These are phyloP conservation scores for Alternaria sp. DNA, from an alignment of 2,329 filamentous ascomycete genomes.

Conservation along the genomic window DNA sequence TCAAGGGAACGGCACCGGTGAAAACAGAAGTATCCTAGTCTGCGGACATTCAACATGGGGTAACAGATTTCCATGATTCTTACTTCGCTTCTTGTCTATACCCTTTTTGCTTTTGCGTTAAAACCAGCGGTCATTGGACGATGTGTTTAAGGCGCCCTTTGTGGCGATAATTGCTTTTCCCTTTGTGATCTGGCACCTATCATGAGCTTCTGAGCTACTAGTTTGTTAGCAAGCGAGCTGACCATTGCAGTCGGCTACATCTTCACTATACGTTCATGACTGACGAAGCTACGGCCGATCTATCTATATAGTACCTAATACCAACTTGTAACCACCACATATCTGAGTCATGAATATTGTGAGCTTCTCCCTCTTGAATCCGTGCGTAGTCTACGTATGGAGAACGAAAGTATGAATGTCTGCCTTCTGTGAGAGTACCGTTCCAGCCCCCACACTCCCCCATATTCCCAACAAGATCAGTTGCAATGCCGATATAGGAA, in stretches of 20 bases:
- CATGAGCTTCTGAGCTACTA: not conserved
- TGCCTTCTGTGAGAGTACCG: not conserved
- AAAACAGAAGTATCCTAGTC: conserved; percentile 30
- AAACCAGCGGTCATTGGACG: conserved; percentile 21
- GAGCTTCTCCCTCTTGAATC: not conserved
- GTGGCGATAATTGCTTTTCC: not conserved
- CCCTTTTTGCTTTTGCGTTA: conserved; percentile 17
- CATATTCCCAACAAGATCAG: not conserved
- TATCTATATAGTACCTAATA: conserved; percentile 7
- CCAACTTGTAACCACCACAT: not conserved
- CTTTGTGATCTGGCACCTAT: not conserved
- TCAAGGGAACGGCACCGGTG: conserved; percentile 35
- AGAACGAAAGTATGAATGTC: not conserved
- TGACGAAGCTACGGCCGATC: conserved; percentile 8
- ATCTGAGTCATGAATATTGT: not conserved
- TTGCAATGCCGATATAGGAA: conserved; percentile 10
- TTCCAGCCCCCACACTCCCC: not conserved
- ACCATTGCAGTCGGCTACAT: not conserved
- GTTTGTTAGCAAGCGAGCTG: not conserved
- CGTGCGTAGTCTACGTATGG: not conserved
- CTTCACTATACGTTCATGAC: not conserved
- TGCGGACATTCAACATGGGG: not conserved
- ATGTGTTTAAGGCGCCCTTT: conserved; percentile 19
- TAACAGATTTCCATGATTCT: not conserved
- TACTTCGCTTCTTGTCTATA: conserved; percentile 22